Evolutionary conservation across 225 moss, liverwort and hornwort genomes (phyloP).

Genomic region (Bryum argenteum): DNA sequence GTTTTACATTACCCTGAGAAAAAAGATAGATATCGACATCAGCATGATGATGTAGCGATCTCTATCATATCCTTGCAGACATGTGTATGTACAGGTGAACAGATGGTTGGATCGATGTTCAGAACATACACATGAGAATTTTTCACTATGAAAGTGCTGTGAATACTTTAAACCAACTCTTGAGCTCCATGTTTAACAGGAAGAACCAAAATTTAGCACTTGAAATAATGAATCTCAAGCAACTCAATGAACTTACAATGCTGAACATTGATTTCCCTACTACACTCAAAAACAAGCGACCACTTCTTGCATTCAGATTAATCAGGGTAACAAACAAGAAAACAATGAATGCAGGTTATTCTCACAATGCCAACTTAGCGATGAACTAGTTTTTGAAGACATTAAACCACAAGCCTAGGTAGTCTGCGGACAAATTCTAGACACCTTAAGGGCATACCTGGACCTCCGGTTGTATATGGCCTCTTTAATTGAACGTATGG

Average conservation of each 20-base stretch:
- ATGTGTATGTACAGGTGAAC: neutral
- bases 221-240: conserved; percentile 2
- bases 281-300: neutral
- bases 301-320: neutral
- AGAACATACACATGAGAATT: neutral
- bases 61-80: neutral
- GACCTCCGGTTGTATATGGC: conserved; percentile 26
- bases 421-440: neutral
- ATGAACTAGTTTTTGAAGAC: neutral
- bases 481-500: conserved; percentile 27
- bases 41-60: neutral
- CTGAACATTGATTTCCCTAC: neutral
- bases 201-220: conserved; percentile 1
- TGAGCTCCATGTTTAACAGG: neutral
- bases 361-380: conserved; percentile 11
- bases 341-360: conserved; percentile 4
- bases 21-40: neutral
- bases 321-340: conserved; percentile 3
- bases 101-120: conserved; percentile 8
- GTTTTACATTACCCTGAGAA: neutral
- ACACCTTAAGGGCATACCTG: conserved; percentile 8
- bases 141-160: neutral
- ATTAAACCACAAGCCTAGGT: neutral
- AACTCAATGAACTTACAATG: neutral
- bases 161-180: neutral